These are phyloP conservation scores for Tinospora cordifolia DNA, from an alignment of 164 flowering plant genomes.

Conservation along the genomic window DNA sequence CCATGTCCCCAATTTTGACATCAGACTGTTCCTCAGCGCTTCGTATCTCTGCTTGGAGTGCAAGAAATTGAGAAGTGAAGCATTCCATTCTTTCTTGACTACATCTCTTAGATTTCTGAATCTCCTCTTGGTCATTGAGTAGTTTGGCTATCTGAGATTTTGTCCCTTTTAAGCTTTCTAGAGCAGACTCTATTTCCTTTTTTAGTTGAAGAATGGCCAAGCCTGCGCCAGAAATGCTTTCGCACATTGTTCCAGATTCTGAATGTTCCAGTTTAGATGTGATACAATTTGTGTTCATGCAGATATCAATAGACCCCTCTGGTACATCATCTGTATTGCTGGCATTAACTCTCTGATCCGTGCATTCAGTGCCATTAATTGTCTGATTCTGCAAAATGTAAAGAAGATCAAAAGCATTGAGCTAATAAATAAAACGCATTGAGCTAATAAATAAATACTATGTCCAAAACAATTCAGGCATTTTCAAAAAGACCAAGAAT, in stretches of 20 bases:
- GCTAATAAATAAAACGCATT: conserved; percentile 15
- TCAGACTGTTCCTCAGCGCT: conserved; percentile 36
- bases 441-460: conserved; percentile 9
- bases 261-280: conserved; percentile 14
- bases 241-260: conserved; percentile 15
- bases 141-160: conserved; percentile 53
- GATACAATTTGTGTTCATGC: conserved; percentile 7
- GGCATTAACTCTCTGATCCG: conserved; percentile 8
- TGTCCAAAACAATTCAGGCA: conserved; percentile 2
- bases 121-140: conserved; percentile 52
- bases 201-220: conserved; percentile 45
- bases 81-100: conserved; percentile 30
- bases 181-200: conserved; percentile 67
- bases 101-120: conserved; percentile 33
- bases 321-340: conserved; percentile 10
- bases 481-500: conserved; percentile 15
- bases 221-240: conserved; percentile 31
- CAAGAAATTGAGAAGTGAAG: conserved; percentile 33
- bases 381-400: conserved; percentile 44
- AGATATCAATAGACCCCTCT: conserved; percentile 11
- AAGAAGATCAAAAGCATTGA: conserved; percentile 13
- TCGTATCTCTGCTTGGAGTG: conserved; percentile 34
- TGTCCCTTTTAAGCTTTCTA: conserved; percentile 51
- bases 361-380: conserved; percentile 9
- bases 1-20: conserved; percentile 31